A percentile compares a stretch with the other conserved stretches of the same genome.
These are phyloP conservation scores for Fomitopsis palustris DNA, from an alignment of 1,284 basidiomycete species.

Conservation along the genomic window DNA sequence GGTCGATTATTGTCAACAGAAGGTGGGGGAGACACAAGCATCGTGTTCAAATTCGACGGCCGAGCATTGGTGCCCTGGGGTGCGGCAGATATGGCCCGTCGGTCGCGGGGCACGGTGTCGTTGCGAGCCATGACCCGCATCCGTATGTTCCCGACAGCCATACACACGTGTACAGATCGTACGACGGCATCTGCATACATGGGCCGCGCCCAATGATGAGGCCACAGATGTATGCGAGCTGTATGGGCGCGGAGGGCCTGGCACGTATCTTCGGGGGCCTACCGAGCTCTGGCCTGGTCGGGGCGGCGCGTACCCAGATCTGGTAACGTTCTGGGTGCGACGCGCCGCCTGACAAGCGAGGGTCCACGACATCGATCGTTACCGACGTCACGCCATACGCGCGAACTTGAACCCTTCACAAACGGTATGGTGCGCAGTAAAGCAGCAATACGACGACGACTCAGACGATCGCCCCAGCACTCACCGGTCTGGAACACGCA, in stretches of 20 bases:
- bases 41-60: too few species aligned
- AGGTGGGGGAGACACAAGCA: too few species aligned
- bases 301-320: neutral
- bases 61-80: too few species aligned
- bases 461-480: constrained; percentile 23
- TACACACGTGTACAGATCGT: neutral
- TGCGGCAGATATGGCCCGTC: too few species aligned
- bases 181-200: neutral
- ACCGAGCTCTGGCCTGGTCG: neutral
- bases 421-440: neutral
- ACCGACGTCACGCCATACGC: neutral
- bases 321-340: neutral
- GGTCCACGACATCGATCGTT: neutral
- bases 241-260: neutral
- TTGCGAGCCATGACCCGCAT: too few species aligned
- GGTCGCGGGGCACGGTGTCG: too few species aligned
- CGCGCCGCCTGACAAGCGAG: neutral
- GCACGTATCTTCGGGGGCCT: neutral
- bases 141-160: too few species aligned
- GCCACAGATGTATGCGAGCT: neutral
- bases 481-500: constrained; percentile 99
- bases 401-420: too few species aligned
- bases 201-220: neutral
- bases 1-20: too few species aligned
- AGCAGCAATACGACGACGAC: neutral